Evolutionary conservation across 306 rosid genomes (phyloP).

Genomic region (Gillenia trifoliata): DNA sequence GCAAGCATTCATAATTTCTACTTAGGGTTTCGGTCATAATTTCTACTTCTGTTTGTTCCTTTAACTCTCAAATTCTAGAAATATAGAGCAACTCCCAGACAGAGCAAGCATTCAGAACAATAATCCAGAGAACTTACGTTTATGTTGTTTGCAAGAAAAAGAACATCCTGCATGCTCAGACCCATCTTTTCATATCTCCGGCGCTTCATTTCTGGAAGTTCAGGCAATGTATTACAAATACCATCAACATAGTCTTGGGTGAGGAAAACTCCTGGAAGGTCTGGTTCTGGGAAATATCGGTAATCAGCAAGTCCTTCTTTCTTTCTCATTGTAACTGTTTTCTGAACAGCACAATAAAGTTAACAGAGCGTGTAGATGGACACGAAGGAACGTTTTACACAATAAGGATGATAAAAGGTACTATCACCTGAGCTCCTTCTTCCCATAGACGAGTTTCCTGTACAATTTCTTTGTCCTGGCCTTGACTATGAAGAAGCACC

Average conservation of each 20-base stretch:
- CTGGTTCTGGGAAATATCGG: constrained; percentile 96
- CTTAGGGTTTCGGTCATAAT: background rate
- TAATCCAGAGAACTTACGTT: constrained; percentile 52
- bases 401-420: background rate
- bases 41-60: background rate
- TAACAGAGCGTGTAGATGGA: constrained; percentile 19
- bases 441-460: constrained; percentile 97
- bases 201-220: constrained; percentile 89
- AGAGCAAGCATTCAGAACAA: background rate
- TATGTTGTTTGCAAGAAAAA: constrained; percentile 80
- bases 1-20: background rate
- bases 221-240: constrained; percentile 65
- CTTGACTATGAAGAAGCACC: constrained; percentile 69
- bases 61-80: background rate
- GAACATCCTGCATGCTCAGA: constrained; percentile 87
- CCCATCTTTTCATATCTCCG: constrained; percentile 83
- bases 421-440: constrained; percentile 81
- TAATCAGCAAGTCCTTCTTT: constrained; percentile 98
- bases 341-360: constrained; percentile 35
- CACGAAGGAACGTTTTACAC: constrained; percentile 12
- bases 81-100: background rate
- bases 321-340: constrained; percentile 93
- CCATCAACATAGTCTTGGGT: constrained; percentile 61
- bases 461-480: constrained; percentile 65
- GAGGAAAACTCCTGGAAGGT: constrained; percentile 78